These are phyloP conservation scores for Boletus barrowsii DNA, from an alignment of 768 basidiomycete genomes.

Conservation along the genomic window DNA sequence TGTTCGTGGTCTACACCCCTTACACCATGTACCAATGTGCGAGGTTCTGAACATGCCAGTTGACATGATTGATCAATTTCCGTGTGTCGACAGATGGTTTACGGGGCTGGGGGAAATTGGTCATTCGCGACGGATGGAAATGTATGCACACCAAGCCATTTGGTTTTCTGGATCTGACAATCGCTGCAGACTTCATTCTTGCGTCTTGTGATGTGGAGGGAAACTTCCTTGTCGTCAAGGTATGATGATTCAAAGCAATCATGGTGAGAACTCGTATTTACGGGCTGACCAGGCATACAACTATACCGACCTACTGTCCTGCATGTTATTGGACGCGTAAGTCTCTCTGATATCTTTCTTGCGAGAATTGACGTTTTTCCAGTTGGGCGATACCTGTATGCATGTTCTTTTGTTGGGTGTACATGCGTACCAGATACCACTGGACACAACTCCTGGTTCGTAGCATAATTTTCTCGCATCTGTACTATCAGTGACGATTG, in stretches of 20 bases:
- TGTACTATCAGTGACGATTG: not conserved
- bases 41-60: conserved; percentile 20
- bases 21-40: conserved; percentile 87
- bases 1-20: conserved; percentile 76
- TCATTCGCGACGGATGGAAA: conserved; percentile 81
- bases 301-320: conserved; percentile 83
- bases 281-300: conserved; percentile 58
- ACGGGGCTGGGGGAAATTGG: conserved; percentile 75
- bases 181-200: conserved; percentile 62
- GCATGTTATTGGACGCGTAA: conserved; percentile 89
- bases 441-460: conserved; percentile 79
- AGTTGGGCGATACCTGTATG: conserved; percentile 91
- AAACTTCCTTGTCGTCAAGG: conserved; percentile 83
- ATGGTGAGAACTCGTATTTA: not conserved
- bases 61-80: not conserved
- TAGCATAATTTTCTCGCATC: not conserved
- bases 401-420: conserved; percentile 78
- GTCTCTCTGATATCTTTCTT: conserved; percentile 18
- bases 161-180: conserved; percentile 3
- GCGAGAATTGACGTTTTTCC: not conserved
- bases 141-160: conserved; percentile 43
- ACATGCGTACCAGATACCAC: conserved; percentile 75
- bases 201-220: conserved; percentile 84
- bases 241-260: conserved; percentile 16
- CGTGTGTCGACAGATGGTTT: conserved; percentile 58